Conservation (phyloP, 768 basidiomycete species). For the Brasilioporus rufonigricans region DNA sequence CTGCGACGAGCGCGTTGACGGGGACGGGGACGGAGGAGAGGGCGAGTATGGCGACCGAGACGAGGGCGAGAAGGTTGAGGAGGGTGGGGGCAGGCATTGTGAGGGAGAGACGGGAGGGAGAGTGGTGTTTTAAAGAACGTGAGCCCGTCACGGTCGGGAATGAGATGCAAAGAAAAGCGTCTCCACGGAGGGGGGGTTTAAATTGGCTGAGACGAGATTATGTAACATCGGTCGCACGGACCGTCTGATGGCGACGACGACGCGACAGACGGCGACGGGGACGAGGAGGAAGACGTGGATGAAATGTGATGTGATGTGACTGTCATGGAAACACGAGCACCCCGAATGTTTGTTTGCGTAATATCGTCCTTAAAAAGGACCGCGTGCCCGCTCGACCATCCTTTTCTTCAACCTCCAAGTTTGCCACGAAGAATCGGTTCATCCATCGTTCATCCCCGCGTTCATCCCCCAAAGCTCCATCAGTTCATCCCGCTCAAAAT, state of each 20-base stretch:
- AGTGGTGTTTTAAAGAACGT: slow-evolving; percentile 7
- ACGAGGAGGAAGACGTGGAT: not conserved
- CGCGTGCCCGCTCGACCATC: slow-evolving; percentile 22
- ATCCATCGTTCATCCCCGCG: slow-evolving; percentile 55
- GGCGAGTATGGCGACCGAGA: slow-evolving; percentile 55
- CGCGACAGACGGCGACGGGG: not conserved
- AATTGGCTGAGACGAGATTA: slow-evolving; percentile 5
- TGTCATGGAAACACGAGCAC: slow-evolving; percentile 45
- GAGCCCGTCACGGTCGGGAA: slow-evolving; percentile 16
- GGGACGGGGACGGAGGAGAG: slow-evolving; percentile 45
- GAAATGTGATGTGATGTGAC: not conserved
- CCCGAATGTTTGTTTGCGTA: slow-evolving; percentile 28
- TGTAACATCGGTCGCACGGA: slow-evolving; percentile 28
- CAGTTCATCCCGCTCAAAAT: slow-evolving; percentile 60
- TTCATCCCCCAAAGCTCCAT: slow-evolving; percentile 39
- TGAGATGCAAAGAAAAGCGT: not conserved
- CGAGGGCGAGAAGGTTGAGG: slow-evolving; percentile 56
- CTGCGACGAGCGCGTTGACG: slow-evolving; percentile 52
- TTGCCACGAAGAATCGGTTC: slow-evolving; percentile 91
- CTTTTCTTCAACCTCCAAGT: slow-evolving; percentile 71
- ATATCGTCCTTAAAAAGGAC: slow-evolving; percentile 34
- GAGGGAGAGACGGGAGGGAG: slow-evolving; percentile 4
- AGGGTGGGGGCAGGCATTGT: slow-evolving; percentile 51
- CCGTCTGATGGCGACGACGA: not conserved
- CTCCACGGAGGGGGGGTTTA: not conserved